Percentiles rank a stretch among this genome's conserved stretches.
Evolutionary conservation across 2,329 filamentous ascomycete species (phyloP).

Genomic region (Arthrocladium fulminans): DNA sequence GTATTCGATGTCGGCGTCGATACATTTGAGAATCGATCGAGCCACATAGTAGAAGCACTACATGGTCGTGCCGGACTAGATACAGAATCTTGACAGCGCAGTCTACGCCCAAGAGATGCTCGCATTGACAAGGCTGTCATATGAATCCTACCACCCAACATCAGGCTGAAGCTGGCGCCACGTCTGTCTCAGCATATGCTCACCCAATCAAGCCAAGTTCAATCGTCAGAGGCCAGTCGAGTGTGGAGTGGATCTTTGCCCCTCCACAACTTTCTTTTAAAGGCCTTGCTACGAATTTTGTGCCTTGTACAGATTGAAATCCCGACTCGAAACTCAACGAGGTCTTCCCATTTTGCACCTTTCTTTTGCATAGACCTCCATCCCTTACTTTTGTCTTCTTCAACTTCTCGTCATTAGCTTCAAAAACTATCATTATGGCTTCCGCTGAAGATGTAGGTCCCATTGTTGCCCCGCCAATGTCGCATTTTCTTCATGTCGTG

Average conservation of each 20-base stretch:
- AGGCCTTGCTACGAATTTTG: slow-evolving; percentile 1
- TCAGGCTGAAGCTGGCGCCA: not conserved
- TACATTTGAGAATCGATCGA: slow-evolving; percentile 73
- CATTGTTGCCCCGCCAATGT: not conserved
- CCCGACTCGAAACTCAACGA: not conserved
- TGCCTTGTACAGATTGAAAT: not conserved
- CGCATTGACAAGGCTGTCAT: slow-evolving; percentile 4
- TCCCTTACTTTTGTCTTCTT: not conserved
- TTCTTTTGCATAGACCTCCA: slow-evolving; percentile 5
- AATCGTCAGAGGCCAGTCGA: not conserved
- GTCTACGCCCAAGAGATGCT: not conserved
- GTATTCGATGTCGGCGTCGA: slow-evolving; percentile 56
- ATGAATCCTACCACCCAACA: not conserved
- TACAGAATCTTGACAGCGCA: not conserved
- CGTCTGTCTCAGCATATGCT: not conserved
- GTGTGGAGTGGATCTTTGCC: slow-evolving; percentile 9
- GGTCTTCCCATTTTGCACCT: slow-evolving; percentile 1
- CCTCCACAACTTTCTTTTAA: slow-evolving; percentile 2
- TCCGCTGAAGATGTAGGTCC: slow-evolving; percentile 6
- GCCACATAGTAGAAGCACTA: slow-evolving; percentile 57
- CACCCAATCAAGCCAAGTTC: not conserved
- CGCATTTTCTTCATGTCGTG: not conserved
- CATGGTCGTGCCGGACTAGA: slow-evolving; percentile 3
- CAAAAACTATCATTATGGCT: slow-evolving; percentile 7
- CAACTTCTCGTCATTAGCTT: not conserved